Conservation (phyloP, 192 early-diverging fungal species). For the Coemansia sp. region DNA sequence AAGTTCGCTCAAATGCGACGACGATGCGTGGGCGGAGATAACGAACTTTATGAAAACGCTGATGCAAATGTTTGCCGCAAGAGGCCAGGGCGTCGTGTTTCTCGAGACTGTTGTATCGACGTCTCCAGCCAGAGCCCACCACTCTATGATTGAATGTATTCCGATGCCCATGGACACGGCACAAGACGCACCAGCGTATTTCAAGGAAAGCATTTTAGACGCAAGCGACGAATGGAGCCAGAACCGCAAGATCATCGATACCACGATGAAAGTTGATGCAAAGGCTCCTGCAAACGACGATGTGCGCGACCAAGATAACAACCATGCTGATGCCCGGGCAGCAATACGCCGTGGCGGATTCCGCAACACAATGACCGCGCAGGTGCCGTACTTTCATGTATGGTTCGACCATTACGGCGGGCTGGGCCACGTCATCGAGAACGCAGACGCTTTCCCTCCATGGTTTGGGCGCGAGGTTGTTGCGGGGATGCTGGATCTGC, state of each 20-base stretch:
- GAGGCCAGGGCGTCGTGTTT: constrained; percentile 75
- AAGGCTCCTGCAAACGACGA: constrained; percentile 16
- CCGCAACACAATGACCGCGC: constrained; percentile 65
- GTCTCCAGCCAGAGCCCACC: constrained; percentile 62
- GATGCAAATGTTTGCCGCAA: constrained; percentile 79
- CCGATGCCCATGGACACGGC: constrained; percentile 77
- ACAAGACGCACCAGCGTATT: constrained; percentile 81
- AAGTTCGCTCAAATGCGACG: constrained; percentile 83
- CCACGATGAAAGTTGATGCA: constrained; percentile 59
- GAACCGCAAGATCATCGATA: constrained; percentile 70
- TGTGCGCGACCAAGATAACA: constrained; percentile 35
- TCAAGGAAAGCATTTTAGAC: constrained; percentile 78
- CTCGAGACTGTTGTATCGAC: constrained; percentile 86
- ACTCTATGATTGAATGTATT: constrained; percentile 90
- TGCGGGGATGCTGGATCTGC: constrained; percentile 79
- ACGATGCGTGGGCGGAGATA: constrained; percentile 93
- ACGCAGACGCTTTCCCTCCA: constrained; percentile 69
- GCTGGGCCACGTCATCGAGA: constrained; percentile 95
- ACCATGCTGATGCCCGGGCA: constrained; percentile 20
- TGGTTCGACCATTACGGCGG: constrained; percentile 91
- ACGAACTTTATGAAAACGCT: constrained; percentile 95
- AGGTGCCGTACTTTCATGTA: constrained; percentile 95
- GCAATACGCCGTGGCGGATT: constrained; percentile 62
- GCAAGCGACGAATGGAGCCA: constrained; percentile 91
- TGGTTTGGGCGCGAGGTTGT: constrained; percentile 91